Percentiles rank a stretch among this genome's conserved stretches.
Conservation (phyloP, 208 protist species). For the Leptomonas pyrrhocoris region DNA sequence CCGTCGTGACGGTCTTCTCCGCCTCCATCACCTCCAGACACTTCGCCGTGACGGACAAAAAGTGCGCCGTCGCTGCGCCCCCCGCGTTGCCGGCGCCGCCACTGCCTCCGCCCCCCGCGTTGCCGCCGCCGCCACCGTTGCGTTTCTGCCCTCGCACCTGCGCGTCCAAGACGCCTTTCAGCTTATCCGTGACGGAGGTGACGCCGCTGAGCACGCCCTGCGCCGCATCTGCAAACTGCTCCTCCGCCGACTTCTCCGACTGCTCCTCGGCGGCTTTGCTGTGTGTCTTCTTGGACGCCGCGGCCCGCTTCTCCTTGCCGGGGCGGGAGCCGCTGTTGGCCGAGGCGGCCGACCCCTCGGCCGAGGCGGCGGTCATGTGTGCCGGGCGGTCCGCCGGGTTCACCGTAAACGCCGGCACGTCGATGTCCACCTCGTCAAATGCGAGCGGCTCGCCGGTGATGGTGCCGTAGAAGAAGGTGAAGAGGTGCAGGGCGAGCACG, state of each 20-base stretch:
- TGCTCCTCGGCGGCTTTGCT: constrained; percentile 44
- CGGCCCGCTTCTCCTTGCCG: constrained; percentile 57
- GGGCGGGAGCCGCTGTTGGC: background rate
- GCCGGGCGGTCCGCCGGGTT: constrained; percentile 19
- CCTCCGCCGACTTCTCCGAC: constrained; percentile 52
- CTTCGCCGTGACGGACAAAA: constrained; percentile 33
- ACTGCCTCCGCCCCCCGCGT: background rate
- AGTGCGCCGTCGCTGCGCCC: constrained; percentile 12
- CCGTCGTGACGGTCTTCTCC: constrained; percentile 12
- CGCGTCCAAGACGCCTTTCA: constrained; percentile 38
- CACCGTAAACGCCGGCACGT: constrained; percentile 29
- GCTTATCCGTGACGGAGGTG: constrained; percentile 44
- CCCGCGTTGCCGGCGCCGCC: background rate
- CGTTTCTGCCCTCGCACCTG: constrained; percentile 46
- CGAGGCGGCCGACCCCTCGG: constrained; percentile 12
- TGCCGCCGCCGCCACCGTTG: constrained; percentile 29
- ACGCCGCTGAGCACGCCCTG: constrained; percentile 40
- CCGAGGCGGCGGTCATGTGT: constrained; percentile 11
- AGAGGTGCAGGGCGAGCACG: constrained; percentile 51
- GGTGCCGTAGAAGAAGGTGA: constrained; percentile 73
- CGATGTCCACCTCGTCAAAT: constrained; percentile 69
- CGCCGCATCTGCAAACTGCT: constrained; percentile 56
- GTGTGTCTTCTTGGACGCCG: constrained; percentile 43
- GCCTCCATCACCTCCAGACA: constrained; percentile 35
- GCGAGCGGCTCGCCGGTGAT: constrained; percentile 59